Evolutionary conservation across 1,139 yeast genomes (phyloP), one percentile per base, ranked within the genome.

Genomic region (Zygosaccharomyces sapae): DNA sequence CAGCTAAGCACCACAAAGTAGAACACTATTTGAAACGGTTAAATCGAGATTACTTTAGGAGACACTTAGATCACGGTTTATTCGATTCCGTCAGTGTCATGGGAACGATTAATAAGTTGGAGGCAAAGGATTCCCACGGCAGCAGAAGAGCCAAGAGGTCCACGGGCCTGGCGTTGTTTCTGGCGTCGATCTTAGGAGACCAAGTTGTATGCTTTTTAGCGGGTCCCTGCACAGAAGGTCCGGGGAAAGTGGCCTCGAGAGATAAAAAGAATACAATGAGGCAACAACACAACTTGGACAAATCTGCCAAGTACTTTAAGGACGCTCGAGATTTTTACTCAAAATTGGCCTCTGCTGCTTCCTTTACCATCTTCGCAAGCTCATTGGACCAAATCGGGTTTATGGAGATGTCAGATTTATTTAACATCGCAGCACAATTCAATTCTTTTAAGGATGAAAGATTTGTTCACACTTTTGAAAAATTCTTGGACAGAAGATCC

Each of bases 191-290:
- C 9, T 20, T 48, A n/a, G 34, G 25, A 5, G 29, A 31, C 36
- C 38, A 45, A 18, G 48, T 51, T n/a, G 33, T 52, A 2, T 48
- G 53, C 3, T 56, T 57, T 38, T 25, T 57, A 8, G 42, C 37
- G 2, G 62, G 62, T 0, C 59, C 62, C 9, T 55, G 61, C 41
- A 58, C 62, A 7, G 45, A 41, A 9, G 59, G 56, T 3, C 50
- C 57, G 2, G 62, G 61, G 2, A 58, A 56, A 42, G 53, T 58
- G 7, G 31, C 55, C 3, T 50, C 59, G 3, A 46, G 51, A 22
- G 50, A 50, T 29, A 29, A 31, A 27, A 54, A 47, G 22, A 35
- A 43, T 12, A 47, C 46, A 13, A 55, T 58, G 8, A 44, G 61
- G 27, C 54, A 52, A 29, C 54, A 50, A 41, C 33, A 48, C 8